Evolutionary conservation across 2,329 filamentous ascomycete species (phyloP), one percentile per base, ranked within the genome.

Genomic region (Ceratocystis eucalypticola): DNA sequence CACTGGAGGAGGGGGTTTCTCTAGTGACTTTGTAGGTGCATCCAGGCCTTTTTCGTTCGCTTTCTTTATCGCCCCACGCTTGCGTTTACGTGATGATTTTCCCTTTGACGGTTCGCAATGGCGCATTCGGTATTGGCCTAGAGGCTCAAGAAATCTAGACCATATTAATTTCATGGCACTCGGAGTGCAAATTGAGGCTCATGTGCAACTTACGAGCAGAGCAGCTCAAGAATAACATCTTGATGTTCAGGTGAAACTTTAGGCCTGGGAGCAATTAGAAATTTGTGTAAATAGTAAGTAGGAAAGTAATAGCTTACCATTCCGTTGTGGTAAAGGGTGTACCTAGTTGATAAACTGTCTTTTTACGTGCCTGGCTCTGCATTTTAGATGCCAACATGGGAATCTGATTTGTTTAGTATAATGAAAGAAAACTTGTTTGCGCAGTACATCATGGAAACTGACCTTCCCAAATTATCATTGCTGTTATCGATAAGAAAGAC

Each of bases 151-250:
- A 22, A 89, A 76, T 68, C 87, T 90, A 53, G 1, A 5, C 4
- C 5, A 45, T 8, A 68, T 10, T 69, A 62, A 61, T 57, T 28
- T 44, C 5, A 57, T 44, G 20, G 3, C 20, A 20, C 55, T 15
- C 25, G 22, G 41, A 41, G 22, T 63, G 28, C 20, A 50, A 44
- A 22, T 5, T 33, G 10, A 25, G 61, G 53, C n/a, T n/a, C 10
- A 8, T 57, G 12, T 8, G 8, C 12, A 8, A 59, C 64, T 71
- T 79, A 88, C 87, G 78, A 81, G 81, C 83, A 88, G 4, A 89
- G 77, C 62, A 90, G 77, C 69, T 88, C 85, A 8, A 89, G 72
- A 46, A 89, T 86, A 3, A 80, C 78, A 64, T 86, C 80, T 73
- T 88, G 85, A 64, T 88, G 79, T 62, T 83, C 76, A 20, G 75